A percentile compares a stretch with the other conserved stretches of the same genome.
Evolutionary conservation across 2,329 filamentous ascomycete genomes (phyloP).

Genomic region (Rhexocercosporidium sp.): DNA sequence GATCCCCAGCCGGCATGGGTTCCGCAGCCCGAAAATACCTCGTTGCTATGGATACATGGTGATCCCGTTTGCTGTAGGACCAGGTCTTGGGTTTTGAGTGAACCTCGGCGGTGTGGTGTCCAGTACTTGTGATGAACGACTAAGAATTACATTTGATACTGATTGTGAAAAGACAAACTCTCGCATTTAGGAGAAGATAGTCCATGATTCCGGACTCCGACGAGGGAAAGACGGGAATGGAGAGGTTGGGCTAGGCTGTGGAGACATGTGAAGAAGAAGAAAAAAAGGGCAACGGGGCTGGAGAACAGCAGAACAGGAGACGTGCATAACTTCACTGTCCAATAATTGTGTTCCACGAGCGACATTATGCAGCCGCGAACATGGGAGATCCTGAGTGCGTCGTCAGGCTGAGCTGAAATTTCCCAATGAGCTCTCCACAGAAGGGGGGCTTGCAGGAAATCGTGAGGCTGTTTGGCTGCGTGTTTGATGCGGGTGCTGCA

Average conservation of each 20-base stretch:
- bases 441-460: neutral
- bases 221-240: neutral
- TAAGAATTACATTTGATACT: too few species aligned
- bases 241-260: neutral
- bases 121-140: neutral
- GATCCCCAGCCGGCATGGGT: neutral
- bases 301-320: neutral
- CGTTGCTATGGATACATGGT: slow-evolving; percentile 5
- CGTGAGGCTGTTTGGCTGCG: slow-evolving; percentile 9
- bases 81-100: neutral
- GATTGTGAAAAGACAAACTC: too few species aligned
- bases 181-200: too few species aligned
- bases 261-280: neutral
- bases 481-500: neutral
- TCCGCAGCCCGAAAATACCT: neutral
- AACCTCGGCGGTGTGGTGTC: neutral
- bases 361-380: neutral
- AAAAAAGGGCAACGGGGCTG: neutral
- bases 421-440: neutral
- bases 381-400: neutral
- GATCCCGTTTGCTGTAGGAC: neutral
- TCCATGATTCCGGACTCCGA: neutral
- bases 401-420: neutral
- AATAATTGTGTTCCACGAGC: slow-evolving; percentile 11
- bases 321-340: slow-evolving; percentile 1